A percentile compares a stretch with the other conserved stretches of the same genome.
Evolutionary conservation across 179 eudicot genomes (phyloP).

Genomic region (Gypsophila paniculata): DNA sequence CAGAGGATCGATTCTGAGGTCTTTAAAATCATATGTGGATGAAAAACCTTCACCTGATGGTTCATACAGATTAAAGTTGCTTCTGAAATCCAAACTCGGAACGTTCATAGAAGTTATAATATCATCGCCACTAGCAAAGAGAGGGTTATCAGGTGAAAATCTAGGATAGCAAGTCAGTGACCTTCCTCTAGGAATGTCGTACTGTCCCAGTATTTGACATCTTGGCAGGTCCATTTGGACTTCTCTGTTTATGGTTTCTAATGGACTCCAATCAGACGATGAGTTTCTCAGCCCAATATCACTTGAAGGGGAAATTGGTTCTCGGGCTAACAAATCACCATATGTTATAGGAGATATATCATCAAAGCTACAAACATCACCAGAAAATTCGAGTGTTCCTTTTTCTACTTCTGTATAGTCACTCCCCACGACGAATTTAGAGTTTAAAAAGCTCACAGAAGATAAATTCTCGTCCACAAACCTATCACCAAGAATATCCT

Average conservation of each 20-base stretch:
- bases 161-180: conserved; percentile 17
- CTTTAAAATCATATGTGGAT: conserved; percentile 16
- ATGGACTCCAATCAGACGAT: conserved; percentile 24
- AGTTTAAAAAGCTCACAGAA: conserved; percentile 15
- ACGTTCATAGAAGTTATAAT: conserved; percentile 24
- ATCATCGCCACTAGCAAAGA: conserved; percentile 27
- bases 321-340: conserved; percentile 23
- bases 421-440: conserved; percentile 14
- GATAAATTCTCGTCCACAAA: conserved; percentile 14
- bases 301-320: conserved; percentile 27
- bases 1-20: conserved; percentile 18
- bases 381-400: conserved; percentile 17
- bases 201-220: conserved; percentile 20
- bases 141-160: conserved; percentile 22
- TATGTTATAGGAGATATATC: conserved; percentile 23
- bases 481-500: conserved; percentile 19
- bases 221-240: conserved; percentile 22
- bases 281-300: conserved; percentile 26
- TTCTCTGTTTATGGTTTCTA: conserved; percentile 20
- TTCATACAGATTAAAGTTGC: conserved; percentile 16
- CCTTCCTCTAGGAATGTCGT: conserved; percentile 17
- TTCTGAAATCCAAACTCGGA: conserved; percentile 25
- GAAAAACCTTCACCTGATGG: conserved; percentile 27
- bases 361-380: conserved; percentile 23
- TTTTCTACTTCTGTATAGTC: conserved; percentile 22